Evolutionary conservation across 2,329 filamentous ascomycete species (phyloP), one percentile per base, ranked within the genome.

Genomic region (Dothideomycetidae sp.): DNA sequence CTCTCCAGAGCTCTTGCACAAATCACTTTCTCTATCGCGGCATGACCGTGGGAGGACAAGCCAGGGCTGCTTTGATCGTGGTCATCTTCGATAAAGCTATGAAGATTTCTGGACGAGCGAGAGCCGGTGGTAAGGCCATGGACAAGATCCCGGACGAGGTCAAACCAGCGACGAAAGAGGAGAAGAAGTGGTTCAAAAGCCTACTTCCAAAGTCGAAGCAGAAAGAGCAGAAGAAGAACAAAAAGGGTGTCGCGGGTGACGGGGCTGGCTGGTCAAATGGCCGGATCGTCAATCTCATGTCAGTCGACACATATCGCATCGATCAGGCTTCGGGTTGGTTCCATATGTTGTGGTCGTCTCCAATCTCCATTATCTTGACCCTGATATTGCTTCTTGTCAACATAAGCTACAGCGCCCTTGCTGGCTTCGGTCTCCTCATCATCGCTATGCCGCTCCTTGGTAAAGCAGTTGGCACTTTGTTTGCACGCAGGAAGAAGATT

Each of bases 11-110:
- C 54, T 52, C 93, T 45, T 74, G 75, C 16, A 83, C 77, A 2
- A 92, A 86, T 51, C 88, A 96, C 52, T 94, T 93, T 60, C 78
- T 96, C 52, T 96, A 88, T 52, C 75, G 78, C 14, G 85, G 88
- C 14, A 92, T 93, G 80, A 77, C 92, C 61, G 74, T 92, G 28
- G 90, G 88, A 44, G 90, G 84, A 0, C 78, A 94, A 60, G 63
- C 73, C 5, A 72, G 88, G 53, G 84, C 78, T 1, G 79, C 83
- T 0, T 63, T 96, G 30, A 93, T 94, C 47, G 74, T 81, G 14
- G 62, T 85, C 41, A 84, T 96, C 41, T 96, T 93, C 51, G 82
- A 90, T 54, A 96, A 96, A 58, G 76, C 84, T 2, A 84, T 94
- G 78, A 77, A 76, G 35, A 71, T 96, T 11, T 94, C 86, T 0